Evolutionary conservation across 805 yeast species (phyloP), one percentile per base, ranked within the genome.

Genomic region (Brettanomyces sp.): DNA sequence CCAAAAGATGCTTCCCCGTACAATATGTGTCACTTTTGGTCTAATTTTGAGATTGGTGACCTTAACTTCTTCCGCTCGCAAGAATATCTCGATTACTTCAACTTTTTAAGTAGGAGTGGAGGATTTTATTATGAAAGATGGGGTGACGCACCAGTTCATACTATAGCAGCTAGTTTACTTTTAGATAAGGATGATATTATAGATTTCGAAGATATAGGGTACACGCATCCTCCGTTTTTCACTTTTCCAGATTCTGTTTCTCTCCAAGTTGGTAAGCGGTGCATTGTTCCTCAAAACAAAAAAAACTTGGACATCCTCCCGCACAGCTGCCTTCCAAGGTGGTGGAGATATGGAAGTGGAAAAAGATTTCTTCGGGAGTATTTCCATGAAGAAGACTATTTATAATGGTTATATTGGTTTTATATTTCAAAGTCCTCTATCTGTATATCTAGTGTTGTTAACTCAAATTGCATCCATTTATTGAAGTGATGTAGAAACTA

Each of bases 121-220:
- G 93, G 93, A 4, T 85, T 86, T 58, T 83, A 83, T 61, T 82
- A 84, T 47, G 96, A 88, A 63, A 67, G 96, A 48, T 89, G 96
- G 96, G 96, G 96, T 13, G 96, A 89, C 65, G 96, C 96, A 0
- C 96, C 96, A 0, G 85, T 88, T 13, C 96, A 88, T 60, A 70
- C 91, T 0, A 68, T 87, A 28, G 95, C 79, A 1, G 80, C 76
- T 1, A 60, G 84, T 0, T 60, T 85, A 39, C 60, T 85, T 39
- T 63, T 85, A 50, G 76, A 79, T 50, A 72, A 68, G 45, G 59
- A 68, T 14, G 82, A 86, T 57, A 64, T 89, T 38, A 83, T 81
- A 58, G 87, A 83, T 67, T 85, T 89, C 62, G 80, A 80, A 47
- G 95, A 88, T 55, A 70, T 88, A 14, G 96, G 95, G 0, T 88